Conservation (phyloP, 1,284 basidiomycete species). For the Ceratobasidium sp. region DNA sequence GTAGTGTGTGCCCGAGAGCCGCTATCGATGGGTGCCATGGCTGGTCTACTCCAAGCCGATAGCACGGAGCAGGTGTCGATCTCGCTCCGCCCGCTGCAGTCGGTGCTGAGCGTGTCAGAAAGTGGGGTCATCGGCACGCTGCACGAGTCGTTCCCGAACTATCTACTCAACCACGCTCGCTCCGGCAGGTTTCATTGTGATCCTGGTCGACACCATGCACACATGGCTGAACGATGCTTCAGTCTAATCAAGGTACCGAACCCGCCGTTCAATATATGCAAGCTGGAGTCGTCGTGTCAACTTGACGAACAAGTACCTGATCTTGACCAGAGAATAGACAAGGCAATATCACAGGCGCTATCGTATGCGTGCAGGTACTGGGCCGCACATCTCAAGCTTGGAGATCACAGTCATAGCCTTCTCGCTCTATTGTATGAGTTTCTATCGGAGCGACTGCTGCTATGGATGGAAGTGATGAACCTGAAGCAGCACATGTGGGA, state of each 20-base stretch:
- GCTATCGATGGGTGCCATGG: background rate
- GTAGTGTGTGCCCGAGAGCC: constrained; percentile 17
- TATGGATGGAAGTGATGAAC: constrained; percentile 39
- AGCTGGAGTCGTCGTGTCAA: constrained; percentile 19
- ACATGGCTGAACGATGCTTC: constrained; percentile 6
- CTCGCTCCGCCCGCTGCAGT: background rate
- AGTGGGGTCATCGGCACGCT: background rate
- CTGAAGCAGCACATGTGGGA: constrained; percentile 8
- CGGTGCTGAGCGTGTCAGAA: background rate
- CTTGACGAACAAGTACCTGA: constrained; percentile 10
- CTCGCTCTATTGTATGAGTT: background rate
- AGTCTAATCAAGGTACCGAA: background rate
- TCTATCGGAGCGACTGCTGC: constrained; percentile 12
- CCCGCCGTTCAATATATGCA: constrained; percentile 35
- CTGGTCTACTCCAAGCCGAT: background rate
- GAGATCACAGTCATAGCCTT: background rate
- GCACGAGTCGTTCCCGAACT: background rate
- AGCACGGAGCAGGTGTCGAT: background rate
- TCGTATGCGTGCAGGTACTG: constrained; percentile 27
- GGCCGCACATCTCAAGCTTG: background rate
- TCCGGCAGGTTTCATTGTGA: background rate
- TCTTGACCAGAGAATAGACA: background rate
- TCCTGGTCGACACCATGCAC: background rate
- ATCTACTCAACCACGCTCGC: background rate
- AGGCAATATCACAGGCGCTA: background rate